Evolutionary conservation across 306 rosid species (phyloP), one percentile per base, ranked within the genome.

Genomic region (Fragaria nilgerrensis): DNA sequence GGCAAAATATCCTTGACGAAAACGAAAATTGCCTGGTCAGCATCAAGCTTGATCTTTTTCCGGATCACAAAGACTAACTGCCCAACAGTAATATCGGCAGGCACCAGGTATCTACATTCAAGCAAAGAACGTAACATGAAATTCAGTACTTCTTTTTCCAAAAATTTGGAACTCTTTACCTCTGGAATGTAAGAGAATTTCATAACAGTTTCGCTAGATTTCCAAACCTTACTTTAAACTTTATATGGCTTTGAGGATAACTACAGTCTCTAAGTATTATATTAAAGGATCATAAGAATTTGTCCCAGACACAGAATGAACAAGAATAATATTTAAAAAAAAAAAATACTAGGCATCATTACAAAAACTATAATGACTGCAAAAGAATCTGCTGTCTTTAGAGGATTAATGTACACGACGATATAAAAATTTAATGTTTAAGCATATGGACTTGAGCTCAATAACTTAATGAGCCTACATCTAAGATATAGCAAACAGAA

Each of bases 1-100:
- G 93, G 89, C 74, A 87, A 80, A 66, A 86, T 82, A 80, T 80
- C 82, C 84, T 85, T 87, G 22, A 87, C 85, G 52, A 89, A 89
- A 44, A 89, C 75, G 86, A 89, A 87, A 39, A 87, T 89, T 20
- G 86, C 90, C 79, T 87, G 86, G 81, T 87, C 88, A 2, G 91
- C 86, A 82, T 88, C 73, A 49, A 89, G 85, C 74, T 87, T 87
- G 82, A 89, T 87, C 74, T 87, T 85, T 82, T 86, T 89, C 32
- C 90, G 84, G 39, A 89, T 83, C 72, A 89, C 90, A 68, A 84
- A 84, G 56, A 89, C 93, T 61, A 89, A 85, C 86, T 89, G 91
- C 23, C 88, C 88, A 61, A 89, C 88, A 29, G 88, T 85, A 83
- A 87, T 73, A 82, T 85, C 86, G 34, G 88, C 89, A 61, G 91